Base-by-base conservation (phyloP, 1,284 basidiomycete species). In the Sanghuangporus sanghuang region DNA sequence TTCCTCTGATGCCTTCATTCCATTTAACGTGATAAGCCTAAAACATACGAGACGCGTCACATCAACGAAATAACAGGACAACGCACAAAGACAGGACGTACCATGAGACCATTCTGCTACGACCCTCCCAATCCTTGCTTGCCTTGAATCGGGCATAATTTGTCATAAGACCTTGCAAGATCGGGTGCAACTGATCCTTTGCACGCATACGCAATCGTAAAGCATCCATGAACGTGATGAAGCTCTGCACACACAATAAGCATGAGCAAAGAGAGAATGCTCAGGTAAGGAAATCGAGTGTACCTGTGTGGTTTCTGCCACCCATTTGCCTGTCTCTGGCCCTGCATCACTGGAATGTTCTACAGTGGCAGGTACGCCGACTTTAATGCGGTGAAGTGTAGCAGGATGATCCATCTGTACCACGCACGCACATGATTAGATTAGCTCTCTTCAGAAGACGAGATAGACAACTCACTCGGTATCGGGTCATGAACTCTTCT, bases 201-300 rank as follows among this genome's bases (percentile, higher is more conserved):
- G 97, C 96, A 39, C 93, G 85, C 71, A 98, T 79, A 48, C 92
- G 89, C 64, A 98, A 81, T 73, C 96, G 96, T 56, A 98, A 82
- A 0, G 96, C 96, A 71, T 99, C 96, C 93, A 98, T 98, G 69
- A 99, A 96, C 0, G 96, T 98, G 71, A 99, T 99, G 70, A 98
- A 99, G 72, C 87, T 92, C 92, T 96, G 69, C 3, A 57, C 16
- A 39, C 2, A 35, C 48, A 23, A 27, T 3, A 44, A 2, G 60
- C 8, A 36, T 35, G 39, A 40, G 50, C 14, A 3, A 14, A 38
- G 36, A 54, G 53, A 38, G 16, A 46, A 23, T 23, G 23, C 27
- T 32, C 42, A 16, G 21, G 18, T 6, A 23, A 12, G 44, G 21
- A 42, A 35, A 36, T 38, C 7, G 16, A 40, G 21, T 79, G 66